Evolutionary conservation across 1,284 basidiomycete genomes (phyloP).

Genomic region (Puccinia polysora): DNA sequence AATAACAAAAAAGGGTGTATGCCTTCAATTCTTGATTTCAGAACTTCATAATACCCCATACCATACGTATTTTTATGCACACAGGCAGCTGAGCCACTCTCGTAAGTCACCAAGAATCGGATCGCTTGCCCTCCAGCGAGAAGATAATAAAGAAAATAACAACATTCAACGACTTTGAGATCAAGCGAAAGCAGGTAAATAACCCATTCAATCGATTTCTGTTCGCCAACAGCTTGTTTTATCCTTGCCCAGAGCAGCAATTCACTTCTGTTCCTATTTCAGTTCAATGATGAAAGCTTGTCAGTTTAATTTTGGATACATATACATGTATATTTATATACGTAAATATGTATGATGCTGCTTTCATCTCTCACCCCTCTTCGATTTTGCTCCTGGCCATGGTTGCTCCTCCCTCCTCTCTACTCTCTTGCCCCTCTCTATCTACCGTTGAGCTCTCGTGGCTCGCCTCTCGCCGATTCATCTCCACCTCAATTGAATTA

Average conservation of each 20-base stretch:
- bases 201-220: background rate
- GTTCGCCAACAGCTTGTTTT: background rate
- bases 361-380: background rate
- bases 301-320: background rate
- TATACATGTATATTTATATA: background rate
- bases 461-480: conserved; percentile 22
- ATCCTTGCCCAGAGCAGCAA: background rate
- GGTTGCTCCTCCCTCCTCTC: background rate
- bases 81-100: no score
- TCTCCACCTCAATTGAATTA: conserved; percentile 25
- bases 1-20: background rate
- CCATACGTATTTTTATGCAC: no score
- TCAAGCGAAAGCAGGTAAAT: background rate
- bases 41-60: no score
- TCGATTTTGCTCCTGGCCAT: background rate
- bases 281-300: conserved; percentile 7
- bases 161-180: background rate
- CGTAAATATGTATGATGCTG: background rate
- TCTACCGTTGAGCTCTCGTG: background rate
- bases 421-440: conserved; percentile 20
- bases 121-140: no score
- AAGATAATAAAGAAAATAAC: background rate
- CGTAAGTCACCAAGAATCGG: no score
- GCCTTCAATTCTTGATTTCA: no score
- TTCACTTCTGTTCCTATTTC: conserved; percentile 1